Evolutionary conservation across 805 yeast species (phyloP).

Genomic region (Candida ovalis): DNA sequence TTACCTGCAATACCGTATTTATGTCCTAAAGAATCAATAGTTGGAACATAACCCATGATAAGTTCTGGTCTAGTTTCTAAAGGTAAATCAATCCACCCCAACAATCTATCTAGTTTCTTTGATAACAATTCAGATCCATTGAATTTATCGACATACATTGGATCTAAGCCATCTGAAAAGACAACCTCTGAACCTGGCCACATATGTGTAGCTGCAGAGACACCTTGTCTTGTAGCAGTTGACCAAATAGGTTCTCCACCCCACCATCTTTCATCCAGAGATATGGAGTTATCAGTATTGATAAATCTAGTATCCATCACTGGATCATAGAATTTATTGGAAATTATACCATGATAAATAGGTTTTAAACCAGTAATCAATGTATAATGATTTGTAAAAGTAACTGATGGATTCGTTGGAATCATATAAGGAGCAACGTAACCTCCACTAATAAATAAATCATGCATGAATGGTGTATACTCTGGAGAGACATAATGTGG

Average conservation of each 20-base stretch:
- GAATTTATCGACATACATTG: constrained; percentile 57
- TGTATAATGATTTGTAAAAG: constrained; percentile 93
- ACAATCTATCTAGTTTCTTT: constrained; percentile 52
- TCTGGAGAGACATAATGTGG: constrained; percentile 73
- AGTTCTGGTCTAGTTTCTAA: constrained; percentile 65
- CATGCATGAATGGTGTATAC: constrained; percentile 69
- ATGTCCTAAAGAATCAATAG: constrained; percentile 78
- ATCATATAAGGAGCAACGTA: constrained; percentile 81
- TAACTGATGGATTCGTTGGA: constrained; percentile 85
- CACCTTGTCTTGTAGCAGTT: constrained; percentile 62
- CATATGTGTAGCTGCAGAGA: constrained; percentile 80
- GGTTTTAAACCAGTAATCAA: constrained; percentile 84
- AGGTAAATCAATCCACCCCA: constrained; percentile 64
- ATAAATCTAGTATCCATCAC: constrained; percentile 50
- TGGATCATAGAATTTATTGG: constrained; percentile 76
- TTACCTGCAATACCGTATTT: constrained; percentile 62
- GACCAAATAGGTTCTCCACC: constrained; percentile 91
- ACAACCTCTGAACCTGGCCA: constrained; percentile 92
- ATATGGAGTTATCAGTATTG: constrained; percentile 52
- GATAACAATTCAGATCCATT: constrained; percentile 60
- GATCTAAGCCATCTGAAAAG: constrained; percentile 41
- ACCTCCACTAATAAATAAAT: constrained; percentile 45
- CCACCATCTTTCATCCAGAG: constrained; percentile 66
- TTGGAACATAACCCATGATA: constrained; percentile 73
- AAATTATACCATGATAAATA: constrained; percentile 80